Conservation (phyloP, 345 rosid genomes). For the Eucalyptus sp. region DNA sequence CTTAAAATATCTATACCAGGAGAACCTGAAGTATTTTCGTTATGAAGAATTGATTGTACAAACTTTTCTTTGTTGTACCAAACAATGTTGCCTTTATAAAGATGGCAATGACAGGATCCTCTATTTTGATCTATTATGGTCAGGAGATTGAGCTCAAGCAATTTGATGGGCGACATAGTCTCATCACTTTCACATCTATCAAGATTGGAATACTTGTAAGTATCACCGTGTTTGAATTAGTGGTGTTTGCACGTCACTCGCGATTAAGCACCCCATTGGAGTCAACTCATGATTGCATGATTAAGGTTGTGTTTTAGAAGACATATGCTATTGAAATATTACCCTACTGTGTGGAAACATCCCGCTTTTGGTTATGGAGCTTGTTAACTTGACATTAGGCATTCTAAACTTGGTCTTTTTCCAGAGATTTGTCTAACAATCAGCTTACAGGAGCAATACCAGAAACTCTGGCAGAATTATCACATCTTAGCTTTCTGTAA, state of each 20-base stretch:
- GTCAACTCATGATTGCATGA: neutral
- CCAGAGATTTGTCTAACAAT: slow-evolving; percentile 52
- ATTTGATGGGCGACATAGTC: neutral
- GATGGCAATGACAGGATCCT: neutral
- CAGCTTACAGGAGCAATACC: slow-evolving; percentile 35
- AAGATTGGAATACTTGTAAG: neutral
- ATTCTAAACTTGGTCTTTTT: neutral
- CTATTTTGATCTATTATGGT: neutral
- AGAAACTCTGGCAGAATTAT: slow-evolving; percentile 4
- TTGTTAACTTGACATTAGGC: neutral
- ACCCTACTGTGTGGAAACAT: neutral
- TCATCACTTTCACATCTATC: neutral
- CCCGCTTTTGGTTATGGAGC: no score
- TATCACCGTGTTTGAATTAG: neutral
- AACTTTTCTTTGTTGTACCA: neutral
- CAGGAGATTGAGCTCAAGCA: neutral
- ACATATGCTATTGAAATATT: neutral
- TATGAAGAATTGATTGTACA: neutral
- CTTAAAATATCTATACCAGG: neutral
- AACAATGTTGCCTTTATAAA: neutral
- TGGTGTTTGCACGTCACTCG: neutral
- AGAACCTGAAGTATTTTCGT: neutral
- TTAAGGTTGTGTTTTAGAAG: neutral
- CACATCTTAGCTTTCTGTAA: slow-evolving; percentile 25
- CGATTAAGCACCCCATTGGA: neutral